Evolutionary conservation across 2,329 filamentous ascomycete species (phyloP), one percentile per base, ranked within the genome.

Genomic region (Setomelanomma holmii): DNA sequence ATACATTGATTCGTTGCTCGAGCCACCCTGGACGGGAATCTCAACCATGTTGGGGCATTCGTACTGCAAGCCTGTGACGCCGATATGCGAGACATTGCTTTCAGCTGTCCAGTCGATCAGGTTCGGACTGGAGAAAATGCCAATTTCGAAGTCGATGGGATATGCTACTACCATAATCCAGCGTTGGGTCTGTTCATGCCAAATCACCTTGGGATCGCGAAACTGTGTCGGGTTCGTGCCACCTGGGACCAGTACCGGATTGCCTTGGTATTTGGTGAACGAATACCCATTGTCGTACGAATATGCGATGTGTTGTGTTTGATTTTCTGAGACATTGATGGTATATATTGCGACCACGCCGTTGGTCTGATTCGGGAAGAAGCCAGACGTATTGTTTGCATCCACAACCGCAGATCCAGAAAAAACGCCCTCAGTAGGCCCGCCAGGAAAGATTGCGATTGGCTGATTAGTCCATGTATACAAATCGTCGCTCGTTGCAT

Each of bases 401-500:
- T 89, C 86, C 19, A 86, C 73, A 0, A 88, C 84, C 5, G 77
- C 79, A 41, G 82, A 86, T 20, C 85, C 82, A 1, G 72, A 80
- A 61, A 80, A 82, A 34, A 79, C 85, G 24, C 78, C 80, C 35
- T 78, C 78, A 20, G 81, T 80, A 45, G 82, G 83, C 1, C 83
- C 80, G 56, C 78, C 79, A 34, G 84, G 85, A 79, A 70, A 76
- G 71, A 89, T 74, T 8, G 86, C 86, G 56, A 89, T 84, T 4
- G 82, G 81, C 62, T 88, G 85, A 56, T 88, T 87, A 1, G 75
- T 76, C 86, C 86, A 89, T 52, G 83, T 81, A 61, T 86, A 87
- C 1, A 89, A 73, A 60, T 89, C 86, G 12, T 72, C 63, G 24
- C 81, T 85, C 1, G 85, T 88, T 2, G 85, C 85, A 62, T 89